Evolutionary conservation across 2,329 filamentous ascomycete species (phyloP), one percentile per base, ranked within the genome.

Genomic region (Sphaerulina vaccinii): DNA sequence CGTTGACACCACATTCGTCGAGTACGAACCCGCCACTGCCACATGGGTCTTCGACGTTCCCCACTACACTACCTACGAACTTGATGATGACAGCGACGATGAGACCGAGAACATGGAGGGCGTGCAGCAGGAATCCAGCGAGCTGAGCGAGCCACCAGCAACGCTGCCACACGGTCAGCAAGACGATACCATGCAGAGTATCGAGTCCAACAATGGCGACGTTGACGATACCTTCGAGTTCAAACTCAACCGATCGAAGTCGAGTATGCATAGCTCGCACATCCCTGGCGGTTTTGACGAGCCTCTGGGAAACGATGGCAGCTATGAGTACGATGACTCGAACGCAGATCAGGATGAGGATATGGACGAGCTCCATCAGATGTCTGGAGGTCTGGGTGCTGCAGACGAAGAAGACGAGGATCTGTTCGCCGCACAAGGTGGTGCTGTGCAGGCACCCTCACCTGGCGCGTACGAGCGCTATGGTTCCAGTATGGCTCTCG

Each of bases 61-160:
- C 65, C 93, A 99, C 70, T 99, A 95, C 70, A 97, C 92, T 1
- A 96, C 90, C 1, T 99, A 99, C 67, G 91, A 88, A 35, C 79
- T 97, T 48, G 87, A 92, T 58, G 89, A 73, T 36, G 75, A 79
- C n/a, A n/a, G n/a, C 23, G 79, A 88, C 35, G 82, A 85, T 46
- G 88, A 90, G 23, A 58, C 51, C 5, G 61, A 63, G 16, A 51
- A 55, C 38, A 86, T 88, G 22, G 54, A 49, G 11, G 54, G 59
- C 27, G 44, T 59, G 40, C 86, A 89, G 21, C 85, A 88, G 38
- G 76, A 78, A 55, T 72, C 59, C 13, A 66, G 59, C 27, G 64
- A 65, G 7, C 62, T 76, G 13, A 73, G 70, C 55, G 68, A 70
- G 11, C 52, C 49, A 56, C 67, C 53, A 62, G 68, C 15, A 9